These are phyloP conservation scores for Fusarium tjaetaba DNA, from an alignment of 2,329 filamentous ascomycete genomes.

Conservation along the genomic window DNA sequence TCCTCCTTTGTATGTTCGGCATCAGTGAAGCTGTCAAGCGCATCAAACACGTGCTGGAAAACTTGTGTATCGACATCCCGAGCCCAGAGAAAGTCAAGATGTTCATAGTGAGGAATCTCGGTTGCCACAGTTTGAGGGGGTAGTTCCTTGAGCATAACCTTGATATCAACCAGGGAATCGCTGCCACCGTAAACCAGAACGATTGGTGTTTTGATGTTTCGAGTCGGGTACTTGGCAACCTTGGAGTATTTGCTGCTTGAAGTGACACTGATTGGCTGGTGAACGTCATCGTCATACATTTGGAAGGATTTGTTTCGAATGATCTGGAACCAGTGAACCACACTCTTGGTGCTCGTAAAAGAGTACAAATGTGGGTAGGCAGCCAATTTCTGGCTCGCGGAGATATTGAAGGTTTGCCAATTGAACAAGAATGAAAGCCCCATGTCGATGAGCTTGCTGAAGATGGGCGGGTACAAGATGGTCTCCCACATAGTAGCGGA, in stretches of 20 bases:
- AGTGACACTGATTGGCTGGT: slow-evolving; percentile 76
- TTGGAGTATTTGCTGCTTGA: slow-evolving; percentile 89
- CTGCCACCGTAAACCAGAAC: slow-evolving; percentile 93
- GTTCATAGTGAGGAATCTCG: slow-evolving; percentile 92
- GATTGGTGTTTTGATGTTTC: slow-evolving; percentile 96
- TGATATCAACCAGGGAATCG: slow-evolving; percentile 93
- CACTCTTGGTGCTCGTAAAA: slow-evolving; percentile 94
- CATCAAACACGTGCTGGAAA: slow-evolving; percentile 91
- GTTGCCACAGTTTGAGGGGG: slow-evolving; percentile 86
- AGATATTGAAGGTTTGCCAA: slow-evolving; percentile 89
- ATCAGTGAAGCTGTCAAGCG: slow-evolving; percentile 76
- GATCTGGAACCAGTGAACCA: slow-evolving; percentile 99
- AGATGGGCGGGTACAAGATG: slow-evolving; percentile 93
- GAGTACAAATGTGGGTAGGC: slow-evolving; percentile 97
- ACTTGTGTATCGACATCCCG: slow-evolving; percentile 84
- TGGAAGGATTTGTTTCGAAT: slow-evolving; percentile 96
- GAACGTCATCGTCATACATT: slow-evolving; percentile 97
- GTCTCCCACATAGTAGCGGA: slow-evolving; percentile 98
- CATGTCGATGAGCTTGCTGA: slow-evolving; percentile 86
- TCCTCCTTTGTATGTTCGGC: slow-evolving; percentile 68
- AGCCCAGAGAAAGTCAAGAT: slow-evolving; percentile 96
- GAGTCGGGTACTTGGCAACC: slow-evolving; percentile 93
- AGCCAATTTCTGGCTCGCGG: slow-evolving; percentile 87
- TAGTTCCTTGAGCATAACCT: slow-evolving; percentile 89
- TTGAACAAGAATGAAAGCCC: slow-evolving; percentile 86